phyloP scores from a whole-genome alignment of 2,329 filamentous ascomycete genomes.

The Chrysosporium queenslandicum region DNA sequence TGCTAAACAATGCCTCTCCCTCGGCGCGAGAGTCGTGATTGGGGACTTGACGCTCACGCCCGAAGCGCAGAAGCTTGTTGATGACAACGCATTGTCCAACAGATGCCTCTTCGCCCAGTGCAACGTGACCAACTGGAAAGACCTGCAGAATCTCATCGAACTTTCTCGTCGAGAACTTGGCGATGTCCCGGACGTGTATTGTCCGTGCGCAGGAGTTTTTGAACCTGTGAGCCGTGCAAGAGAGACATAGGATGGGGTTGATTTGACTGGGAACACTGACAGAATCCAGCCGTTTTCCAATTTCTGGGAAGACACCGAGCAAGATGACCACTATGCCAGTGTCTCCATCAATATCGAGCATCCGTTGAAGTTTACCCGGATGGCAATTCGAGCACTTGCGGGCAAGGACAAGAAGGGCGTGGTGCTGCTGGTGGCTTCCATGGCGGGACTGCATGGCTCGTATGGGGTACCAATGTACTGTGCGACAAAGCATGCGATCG shows the following conservation, averaged over 20 bases:
- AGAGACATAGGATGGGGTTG: not conserved
- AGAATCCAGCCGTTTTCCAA: slow-evolving; percentile 20
- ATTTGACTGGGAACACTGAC: not conserved
- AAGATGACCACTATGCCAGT: slow-evolving; percentile 22
- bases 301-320: slow-evolving; percentile 33
- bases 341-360: slow-evolving; percentile 32
- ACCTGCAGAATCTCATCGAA: slow-evolving; percentile 24
- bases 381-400: slow-evolving; percentile 24
- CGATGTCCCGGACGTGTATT: slow-evolving; percentile 32
- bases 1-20: slow-evolving; percentile 18
- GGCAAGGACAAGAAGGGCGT: slow-evolving; percentile 29
- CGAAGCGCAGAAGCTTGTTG: slow-evolving; percentile 22
- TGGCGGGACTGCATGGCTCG: slow-evolving; percentile 23
- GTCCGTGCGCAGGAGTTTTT: slow-evolving; percentile 33
- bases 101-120: slow-evolving; percentile 22
- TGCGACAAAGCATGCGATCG: slow-evolving; percentile 33
- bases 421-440: slow-evolving; percentile 26
- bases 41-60: slow-evolving; percentile 27
- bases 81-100: not conserved
- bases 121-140: slow-evolving; percentile 27
- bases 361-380: slow-evolving; percentile 31
- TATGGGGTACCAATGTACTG: slow-evolving; percentile 29
- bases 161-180: slow-evolving; percentile 22
- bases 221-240: slow-evolving; percentile 24
- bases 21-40: slow-evolving; percentile 25